Evolutionary conservation across 106 monocot genomes (phyloP).

Genomic region (Narthecium ossifragum): DNA sequence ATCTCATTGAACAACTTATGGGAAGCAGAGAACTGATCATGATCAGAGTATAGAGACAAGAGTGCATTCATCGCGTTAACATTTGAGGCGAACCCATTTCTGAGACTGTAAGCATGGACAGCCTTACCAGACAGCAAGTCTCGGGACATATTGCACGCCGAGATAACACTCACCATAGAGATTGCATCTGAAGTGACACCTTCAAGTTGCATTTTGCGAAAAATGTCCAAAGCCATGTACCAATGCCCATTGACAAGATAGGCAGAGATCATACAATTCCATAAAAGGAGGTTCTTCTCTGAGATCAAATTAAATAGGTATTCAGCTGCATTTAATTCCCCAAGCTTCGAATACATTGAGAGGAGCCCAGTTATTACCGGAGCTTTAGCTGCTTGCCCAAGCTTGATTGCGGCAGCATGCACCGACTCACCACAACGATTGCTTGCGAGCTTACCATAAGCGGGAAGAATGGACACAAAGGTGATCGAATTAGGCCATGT

Average conservation of each 20-base stretch:
- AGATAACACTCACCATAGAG: conserved; percentile 37
- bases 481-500: conserved; percentile 40
- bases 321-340: conserved; percentile 29
- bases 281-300: conserved; percentile 45
- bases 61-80: conserved; percentile 43
- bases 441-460: conserved; percentile 23
- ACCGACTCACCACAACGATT: conserved; percentile 27
- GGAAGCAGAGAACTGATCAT: conserved; percentile 13
- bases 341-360: conserved; percentile 56
- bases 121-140: conserved; percentile 31
- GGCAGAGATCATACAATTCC: conserved; percentile 56
- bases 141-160: conserved; percentile 17
- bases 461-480: conserved; percentile 37
- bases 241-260: conserved; percentile 31
- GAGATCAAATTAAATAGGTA: conserved; percentile 20
- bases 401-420: conserved; percentile 42
- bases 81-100: conserved; percentile 31
- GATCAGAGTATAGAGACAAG: conserved; percentile 45
- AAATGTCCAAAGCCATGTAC: conserved; percentile 18
- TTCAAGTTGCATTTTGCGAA: conserved; percentile 25
- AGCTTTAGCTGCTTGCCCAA: conserved; percentile 22
- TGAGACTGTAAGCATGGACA: conserved; percentile 45
- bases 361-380: conserved; percentile 37
- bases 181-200: conserved; percentile 42
- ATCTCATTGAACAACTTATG: conserved; percentile 36